A percentile compares a stretch with the other conserved stretches of the same genome.
These are phyloP conservation scores for Hypsizygus ulmarius DNA, from an alignment of 1,284 basidiomycete species.

Conservation along the genomic window DNA sequence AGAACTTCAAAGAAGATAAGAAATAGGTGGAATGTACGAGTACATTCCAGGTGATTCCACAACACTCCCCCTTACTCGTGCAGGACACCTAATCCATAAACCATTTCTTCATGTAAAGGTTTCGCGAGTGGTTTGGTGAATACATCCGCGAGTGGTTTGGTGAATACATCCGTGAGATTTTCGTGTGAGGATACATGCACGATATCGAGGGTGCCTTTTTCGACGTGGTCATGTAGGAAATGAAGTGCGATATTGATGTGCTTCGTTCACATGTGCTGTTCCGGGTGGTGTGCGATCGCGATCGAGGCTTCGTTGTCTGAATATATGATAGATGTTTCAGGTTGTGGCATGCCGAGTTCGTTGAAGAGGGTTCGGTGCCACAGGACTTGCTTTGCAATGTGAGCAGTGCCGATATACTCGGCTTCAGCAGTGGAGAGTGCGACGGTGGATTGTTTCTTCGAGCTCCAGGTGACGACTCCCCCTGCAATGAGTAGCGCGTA, in stretches of 20 bases:
- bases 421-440: conserved; percentile 12
- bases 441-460: conserved; percentile 37
- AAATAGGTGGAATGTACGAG: too few relatives aligned
- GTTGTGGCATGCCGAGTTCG: conserved; percentile 20
- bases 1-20: too few relatives aligned
- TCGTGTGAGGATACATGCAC: too few relatives aligned
- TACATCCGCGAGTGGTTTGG: too few relatives aligned
- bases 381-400: conserved; percentile 27
- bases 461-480: conserved; percentile 33
- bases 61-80: too few relatives aligned
- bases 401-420: conserved; percentile 31
- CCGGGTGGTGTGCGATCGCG: conserved; percentile 30
- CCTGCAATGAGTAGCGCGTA: conserved; percentile 33
- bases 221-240: too few relatives aligned
- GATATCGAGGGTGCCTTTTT: too few relatives aligned
- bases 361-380: conserved; percentile 26
- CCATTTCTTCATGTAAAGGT: too few relatives aligned
- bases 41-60: too few relatives aligned
- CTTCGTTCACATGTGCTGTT: conserved; percentile 39
- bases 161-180: too few relatives aligned
- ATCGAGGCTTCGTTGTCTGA: conserved; percentile 38
- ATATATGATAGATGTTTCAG: conserved; percentile 21
- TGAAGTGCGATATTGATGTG: conserved; percentile 48
- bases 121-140: too few relatives aligned
- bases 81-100: too few relatives aligned